Evolutionary conservation across 768 basidiomycete species (phyloP), one percentile per base, ranked within the genome.

Genomic region (Suillus placidus): DNA sequence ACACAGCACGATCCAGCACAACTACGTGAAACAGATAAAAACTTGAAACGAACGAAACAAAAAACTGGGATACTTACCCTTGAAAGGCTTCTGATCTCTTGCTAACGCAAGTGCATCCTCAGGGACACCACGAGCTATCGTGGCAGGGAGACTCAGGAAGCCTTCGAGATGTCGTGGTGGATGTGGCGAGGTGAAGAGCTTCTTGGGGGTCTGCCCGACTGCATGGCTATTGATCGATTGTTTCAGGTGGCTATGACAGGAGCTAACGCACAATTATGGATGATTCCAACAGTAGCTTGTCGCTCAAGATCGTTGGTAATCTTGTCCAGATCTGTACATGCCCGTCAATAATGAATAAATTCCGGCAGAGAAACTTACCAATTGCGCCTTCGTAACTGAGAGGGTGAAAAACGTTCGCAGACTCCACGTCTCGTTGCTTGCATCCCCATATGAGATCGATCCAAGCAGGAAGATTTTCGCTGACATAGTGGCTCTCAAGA

Each of bases 391-490:
- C 94, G 71, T 97, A 97, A 18, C 94, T 96, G 42, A 97, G 79
- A 0, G 95, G 96, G 76, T 97, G 95, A 80, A 94, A 97, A 8
- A 90, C 91, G 70, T 97, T 98, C 65, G 90, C 77, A 0, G 91
- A 86, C 8, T 84, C 85, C 0, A 86, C 80, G 71, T 96, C 94
- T 4, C 87, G 87, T 81, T 97, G 93, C 67, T 92, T 92, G 75
- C 78, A 87, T 42, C 93, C 93, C 93, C 95, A 98, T 61, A 96
- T 92, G 37, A 97, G 83, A 72, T 98, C 96, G 69, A 98, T 96
- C 95, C 96, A 97, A 12, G 85, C 84, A 0, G 92, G 88, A 13
- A 98, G 82, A 69, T 91, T 83, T 68, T 92, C 87, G 78, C 93
- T 94, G 62, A 95, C 95, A 69, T 89, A 86, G 54, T 90, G 85